Conservation (phyloP, 2,329 filamentous ascomycete species). For the Ophiobolus disseminans region DNA sequence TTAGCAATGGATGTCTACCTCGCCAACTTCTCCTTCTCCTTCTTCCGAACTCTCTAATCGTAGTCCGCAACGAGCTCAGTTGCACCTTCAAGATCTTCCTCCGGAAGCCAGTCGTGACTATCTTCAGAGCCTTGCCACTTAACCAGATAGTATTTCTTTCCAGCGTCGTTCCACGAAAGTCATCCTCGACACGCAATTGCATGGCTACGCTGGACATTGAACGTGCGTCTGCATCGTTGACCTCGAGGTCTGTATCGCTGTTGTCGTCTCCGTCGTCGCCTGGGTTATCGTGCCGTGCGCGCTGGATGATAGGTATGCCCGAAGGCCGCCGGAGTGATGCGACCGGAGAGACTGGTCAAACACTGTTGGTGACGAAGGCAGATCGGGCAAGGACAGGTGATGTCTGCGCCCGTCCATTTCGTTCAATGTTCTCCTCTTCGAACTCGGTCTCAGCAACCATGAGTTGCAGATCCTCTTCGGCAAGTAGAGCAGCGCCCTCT, state of each 20-base stretch:
- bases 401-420: slow-evolving; percentile 1
- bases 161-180: slow-evolving; percentile 11
- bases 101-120: slow-evolving; percentile 39
- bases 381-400: slow-evolving; percentile 36
- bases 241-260: slow-evolving; percentile 1
- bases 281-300: slow-evolving; percentile 7
- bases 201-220: slow-evolving; percentile 20
- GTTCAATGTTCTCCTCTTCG: slow-evolving; percentile 14
- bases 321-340: slow-evolving; percentile 8
- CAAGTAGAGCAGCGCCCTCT: not conserved
- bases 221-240: slow-evolving; percentile 4
- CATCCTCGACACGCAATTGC: slow-evolving; percentile 14
- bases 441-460: slow-evolving; percentile 20
- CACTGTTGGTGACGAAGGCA: slow-evolving; percentile 42
- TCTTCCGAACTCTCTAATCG: slow-evolving; percentile 17
- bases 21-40: not conserved
- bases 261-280: slow-evolving; percentile 7
- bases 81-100: slow-evolving; percentile 36
- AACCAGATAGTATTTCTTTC: slow-evolving; percentile 39
- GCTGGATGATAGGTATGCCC: slow-evolving; percentile 3
- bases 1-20: too few species aligned
- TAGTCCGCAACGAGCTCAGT: slow-evolving; percentile 36
- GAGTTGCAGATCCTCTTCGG: slow-evolving; percentile 10
- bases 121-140: slow-evolving; percentile 45
- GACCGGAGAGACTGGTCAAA: slow-evolving; percentile 31